A percentile compares a stretch with the other conserved stretches of the same genome.
These are phyloP conservation scores for Fusarium nelsonii DNA, from an alignment of 2,329 filamentous ascomycete genomes.

Conservation along the genomic window DNA sequence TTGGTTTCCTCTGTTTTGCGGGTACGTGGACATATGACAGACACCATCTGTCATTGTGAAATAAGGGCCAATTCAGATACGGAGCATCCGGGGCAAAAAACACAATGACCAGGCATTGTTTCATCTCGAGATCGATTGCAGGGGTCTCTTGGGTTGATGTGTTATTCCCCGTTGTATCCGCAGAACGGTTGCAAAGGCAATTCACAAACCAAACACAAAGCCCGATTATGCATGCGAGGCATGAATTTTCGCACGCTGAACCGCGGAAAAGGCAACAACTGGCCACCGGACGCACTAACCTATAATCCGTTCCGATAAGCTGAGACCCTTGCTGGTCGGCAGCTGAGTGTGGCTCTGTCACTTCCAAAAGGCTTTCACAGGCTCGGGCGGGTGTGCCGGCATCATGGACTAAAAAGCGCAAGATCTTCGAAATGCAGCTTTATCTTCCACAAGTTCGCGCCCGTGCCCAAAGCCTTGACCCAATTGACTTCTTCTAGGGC, in stretches of 20 bases:
- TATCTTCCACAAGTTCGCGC: constrained; percentile 10
- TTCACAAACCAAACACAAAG: constrained; percentile 9
- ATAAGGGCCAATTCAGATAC: neutral
- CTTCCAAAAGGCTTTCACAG: neutral
- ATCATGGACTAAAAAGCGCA: constrained; percentile 10
- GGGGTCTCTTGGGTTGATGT: neutral
- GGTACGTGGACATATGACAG: neutral
- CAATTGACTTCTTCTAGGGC: constrained; percentile 8
- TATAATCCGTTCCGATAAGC: neutral
- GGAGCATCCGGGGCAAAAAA: constrained; percentile 17
- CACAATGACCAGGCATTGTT: constrained; percentile 1
- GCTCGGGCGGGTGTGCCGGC: neutral
- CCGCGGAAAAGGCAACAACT: constrained; percentile 3
- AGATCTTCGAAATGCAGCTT: constrained; percentile 26
- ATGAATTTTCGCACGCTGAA: constrained; percentile 10
- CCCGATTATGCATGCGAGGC: constrained; percentile 11
- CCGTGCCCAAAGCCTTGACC: neutral
- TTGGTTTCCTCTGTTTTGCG: neutral
- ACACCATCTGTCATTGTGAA: neutral
- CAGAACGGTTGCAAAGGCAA: neutral
- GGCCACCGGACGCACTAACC: constrained; percentile 22
- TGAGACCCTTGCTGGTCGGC: neutral
- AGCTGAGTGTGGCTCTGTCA: constrained; percentile 15
- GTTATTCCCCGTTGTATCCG: constrained; percentile 16
- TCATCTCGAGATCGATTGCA: constrained; percentile 2